Percentiles rank a stretch among this genome's conserved stretches.
Evolutionary conservation across 1,139 yeast genomes (phyloP).

Genomic region (Geotrichum macrosporum): DNA sequence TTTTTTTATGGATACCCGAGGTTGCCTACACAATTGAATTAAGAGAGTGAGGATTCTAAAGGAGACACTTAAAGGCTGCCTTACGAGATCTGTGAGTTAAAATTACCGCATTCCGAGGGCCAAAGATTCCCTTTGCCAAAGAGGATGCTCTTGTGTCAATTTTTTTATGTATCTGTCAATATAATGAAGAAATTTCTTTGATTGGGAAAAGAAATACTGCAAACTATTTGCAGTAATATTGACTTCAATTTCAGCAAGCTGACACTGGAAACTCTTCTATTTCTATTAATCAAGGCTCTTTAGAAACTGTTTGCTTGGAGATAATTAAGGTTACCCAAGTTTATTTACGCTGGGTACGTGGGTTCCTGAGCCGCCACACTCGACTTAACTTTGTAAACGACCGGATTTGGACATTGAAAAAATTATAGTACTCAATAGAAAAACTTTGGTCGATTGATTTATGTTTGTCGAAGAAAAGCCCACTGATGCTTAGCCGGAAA

Average conservation of each 20-base stretch:
- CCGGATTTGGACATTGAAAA: constrained; percentile 13
- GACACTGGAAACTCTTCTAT: not conserved
- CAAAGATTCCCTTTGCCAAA: constrained; percentile 15
- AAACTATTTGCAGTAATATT: constrained; percentile 18
- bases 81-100: constrained; percentile 17
- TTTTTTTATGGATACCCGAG: no score
- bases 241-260: not conserved
- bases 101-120: constrained; percentile 16
- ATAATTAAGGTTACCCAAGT: constrained; percentile 18
- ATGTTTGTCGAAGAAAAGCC: not conserved
- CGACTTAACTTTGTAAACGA: constrained; percentile 19
- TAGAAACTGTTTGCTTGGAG: constrained; percentile 13
- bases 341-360: constrained; percentile 21
- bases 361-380: constrained; percentile 21
- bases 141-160: constrained; percentile 16
- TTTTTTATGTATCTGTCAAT: constrained; percentile 9
- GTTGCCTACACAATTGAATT: no score
- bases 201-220: constrained; percentile 17
- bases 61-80: constrained; percentile 18
- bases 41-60: no score
- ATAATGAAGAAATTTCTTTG: constrained; percentile 19
- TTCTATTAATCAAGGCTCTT: not conserved
- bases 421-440: constrained; percentile 1
- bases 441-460: constrained; percentile 14
- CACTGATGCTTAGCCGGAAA: constrained; percentile 4